Evolutionary conservation across 1,284 basidiomycete genomes (phyloP), one percentile per base, ranked within the genome.

Genomic region (Sphagnurus paluster): DNA sequence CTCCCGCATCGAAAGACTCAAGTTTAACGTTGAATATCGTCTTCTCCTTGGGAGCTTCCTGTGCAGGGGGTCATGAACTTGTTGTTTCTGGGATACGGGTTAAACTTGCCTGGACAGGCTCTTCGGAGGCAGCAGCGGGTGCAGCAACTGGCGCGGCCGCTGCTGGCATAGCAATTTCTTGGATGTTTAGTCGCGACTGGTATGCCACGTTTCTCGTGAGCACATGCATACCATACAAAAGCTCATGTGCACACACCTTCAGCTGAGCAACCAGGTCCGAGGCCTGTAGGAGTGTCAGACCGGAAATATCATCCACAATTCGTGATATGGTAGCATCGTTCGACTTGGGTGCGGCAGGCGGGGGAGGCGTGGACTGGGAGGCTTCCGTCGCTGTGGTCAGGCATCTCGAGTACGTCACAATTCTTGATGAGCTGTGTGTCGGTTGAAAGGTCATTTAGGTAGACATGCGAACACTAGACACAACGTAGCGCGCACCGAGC

Each of bases 21-120:
- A 98, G 79, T 69, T 87, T 96, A 63, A 98, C 86, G 58, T 87
- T 96, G 75, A 99, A 99, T 34, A 96, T 81, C 6, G 95, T 97
- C 84, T 99, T 99, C 73, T 99, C 97, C 74, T 98, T 98, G 40
- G 95, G 95, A 68, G 97, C 97, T 67, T 95, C 94, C 80, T 93
- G 57, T 20, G 44, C 13, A 34, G 6, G 4, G 6, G 2, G 40
- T 56, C 47, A 55, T 26, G 49, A 42, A 14, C 48, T 24, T 19
- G n/a, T 32, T 29, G 17, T 20, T 8, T 39, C 8, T 32, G 14
- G 46, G 32, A 23, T 14, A 45, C 23, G 40, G 29, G n/a, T n/a
- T 29, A 11, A 23, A 68, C 79, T 53, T 54, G 88, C 89, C 67
- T 82, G 80, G 36, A 63, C 83, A 19, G 82, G 72, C 53, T 84